phyloP scores from a whole-genome alignment of 345 rosid genomes.

The Salix udensis region DNA sequence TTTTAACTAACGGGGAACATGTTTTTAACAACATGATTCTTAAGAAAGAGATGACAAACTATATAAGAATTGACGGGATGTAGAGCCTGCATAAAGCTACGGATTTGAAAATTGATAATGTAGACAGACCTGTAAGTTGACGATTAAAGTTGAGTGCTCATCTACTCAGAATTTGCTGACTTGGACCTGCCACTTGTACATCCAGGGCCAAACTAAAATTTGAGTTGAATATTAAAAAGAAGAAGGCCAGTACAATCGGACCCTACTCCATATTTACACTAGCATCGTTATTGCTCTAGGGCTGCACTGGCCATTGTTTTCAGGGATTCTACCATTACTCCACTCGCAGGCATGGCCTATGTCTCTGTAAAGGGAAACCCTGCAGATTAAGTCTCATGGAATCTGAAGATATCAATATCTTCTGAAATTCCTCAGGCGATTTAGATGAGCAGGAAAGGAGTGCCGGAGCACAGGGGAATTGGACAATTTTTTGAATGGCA shows the following conservation, averaged over 20 bases:
- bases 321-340: no score
- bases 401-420: not conserved
- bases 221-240: not conserved
- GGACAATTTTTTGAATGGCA: not conserved
- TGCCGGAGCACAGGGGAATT: no score
- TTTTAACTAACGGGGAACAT: not conserved
- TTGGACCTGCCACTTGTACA: not conserved
- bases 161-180: not conserved
- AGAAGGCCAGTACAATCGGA: not conserved
- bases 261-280: not conserved
- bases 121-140: no score
- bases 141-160: no score
- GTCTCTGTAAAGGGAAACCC: no score
- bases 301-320: not conserved
- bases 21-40: no score
- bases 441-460: not conserved
- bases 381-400: not conserved
- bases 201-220: not conserved
- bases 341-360: not conserved
- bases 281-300: not conserved
- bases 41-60: no score
- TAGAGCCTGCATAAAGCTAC: no score
- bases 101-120: no score
- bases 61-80: no score
- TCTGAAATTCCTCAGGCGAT: not conserved